Percentiles rank a stretch among this genome's conserved stretches.
Evolutionary conservation across 257 asterid genomes (phyloP).

Genomic region (Solanum gandarillasii): DNA sequence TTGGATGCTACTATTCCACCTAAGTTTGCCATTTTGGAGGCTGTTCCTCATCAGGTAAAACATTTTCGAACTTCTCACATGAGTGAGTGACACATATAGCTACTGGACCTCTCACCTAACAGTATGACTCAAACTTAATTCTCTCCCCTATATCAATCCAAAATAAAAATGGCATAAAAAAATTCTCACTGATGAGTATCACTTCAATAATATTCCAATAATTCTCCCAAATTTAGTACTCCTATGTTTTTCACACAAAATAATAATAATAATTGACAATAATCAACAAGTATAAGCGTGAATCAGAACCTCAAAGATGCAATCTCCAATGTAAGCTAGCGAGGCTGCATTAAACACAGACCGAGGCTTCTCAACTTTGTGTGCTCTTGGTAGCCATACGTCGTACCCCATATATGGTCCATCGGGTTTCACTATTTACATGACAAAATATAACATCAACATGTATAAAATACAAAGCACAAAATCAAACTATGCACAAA

Average conservation of each 20-base stretch:
- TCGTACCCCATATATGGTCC: slow-evolving; percentile 69
- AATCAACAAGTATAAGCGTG: background rate
- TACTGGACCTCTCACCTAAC: background rate
- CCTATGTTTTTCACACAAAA: background rate
- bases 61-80: background rate
- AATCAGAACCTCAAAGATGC: slow-evolving; percentile 70
- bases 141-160: background rate
- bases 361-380: slow-evolving; percentile 81
- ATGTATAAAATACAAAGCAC: background rate
- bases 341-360: slow-evolving; percentile 77
- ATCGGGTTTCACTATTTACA: slow-evolving; percentile 24
- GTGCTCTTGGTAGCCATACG: slow-evolving; percentile 73
- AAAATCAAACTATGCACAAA: background rate
- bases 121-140: background rate
- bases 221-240: background rate
- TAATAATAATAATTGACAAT: background rate
- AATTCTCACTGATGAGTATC: background rate
- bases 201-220: background rate
- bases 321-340: slow-evolving; percentile 82
- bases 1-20: background rate
- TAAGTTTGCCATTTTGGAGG: background rate
- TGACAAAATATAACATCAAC: background rate
- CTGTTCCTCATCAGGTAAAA: background rate
- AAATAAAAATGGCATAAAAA: background rate
- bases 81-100: background rate